phyloP scores from a whole-genome alignment of 306 rosid genomes.

The Potentilla sterilis region DNA sequence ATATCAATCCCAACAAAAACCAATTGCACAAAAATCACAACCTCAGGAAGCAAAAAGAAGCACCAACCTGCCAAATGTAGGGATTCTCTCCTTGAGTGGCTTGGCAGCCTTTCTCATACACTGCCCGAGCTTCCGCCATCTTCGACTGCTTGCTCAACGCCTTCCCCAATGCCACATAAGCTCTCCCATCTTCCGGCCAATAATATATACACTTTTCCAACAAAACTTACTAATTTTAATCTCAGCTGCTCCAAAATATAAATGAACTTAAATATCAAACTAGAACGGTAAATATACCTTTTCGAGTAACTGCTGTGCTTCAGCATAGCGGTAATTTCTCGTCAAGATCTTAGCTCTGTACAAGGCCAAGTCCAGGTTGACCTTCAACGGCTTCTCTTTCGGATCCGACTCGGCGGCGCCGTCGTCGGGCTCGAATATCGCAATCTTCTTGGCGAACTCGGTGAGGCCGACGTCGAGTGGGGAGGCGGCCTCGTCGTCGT shows the following conservation, averaged over 20 bases:
- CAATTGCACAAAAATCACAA: not conserved
- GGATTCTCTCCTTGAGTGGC: slow-evolving; percentile 96
- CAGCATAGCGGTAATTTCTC: slow-evolving; percentile 48
- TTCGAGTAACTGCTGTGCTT: slow-evolving; percentile 59
- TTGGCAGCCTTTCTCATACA: slow-evolving; percentile 92
- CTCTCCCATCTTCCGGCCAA: slow-evolving; percentile 96
- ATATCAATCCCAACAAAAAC: not conserved
- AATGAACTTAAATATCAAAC: no score
- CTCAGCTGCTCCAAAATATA: slow-evolving; percentile 22
- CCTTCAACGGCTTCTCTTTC: slow-evolving; percentile 53
- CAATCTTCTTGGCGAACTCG: slow-evolving; percentile 73
- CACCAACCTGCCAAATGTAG: slow-evolving; percentile 88
- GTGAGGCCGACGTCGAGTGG: slow-evolving; percentile 51
- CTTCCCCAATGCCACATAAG: slow-evolving; percentile 82
- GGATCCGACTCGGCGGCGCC: slow-evolving; percentile 35
- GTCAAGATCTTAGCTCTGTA: slow-evolving; percentile 67
- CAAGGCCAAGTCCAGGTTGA: slow-evolving; percentile 86
- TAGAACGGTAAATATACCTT: slow-evolving; percentile 37
- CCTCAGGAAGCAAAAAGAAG: not conserved
- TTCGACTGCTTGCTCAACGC: slow-evolving; percentile 65
- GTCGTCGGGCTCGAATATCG: slow-evolving; percentile 67
- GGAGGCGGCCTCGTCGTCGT: slow-evolving; percentile 9
- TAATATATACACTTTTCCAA: slow-evolving; percentile 51
- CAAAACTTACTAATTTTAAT: slow-evolving; percentile 8
- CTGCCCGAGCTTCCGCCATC: slow-evolving; percentile 65